Evolutionary conservation across 1,284 basidiomycete genomes (phyloP), one percentile per base, ranked within the genome.

Genomic region (Ceraceosorus bombacis): DNA sequence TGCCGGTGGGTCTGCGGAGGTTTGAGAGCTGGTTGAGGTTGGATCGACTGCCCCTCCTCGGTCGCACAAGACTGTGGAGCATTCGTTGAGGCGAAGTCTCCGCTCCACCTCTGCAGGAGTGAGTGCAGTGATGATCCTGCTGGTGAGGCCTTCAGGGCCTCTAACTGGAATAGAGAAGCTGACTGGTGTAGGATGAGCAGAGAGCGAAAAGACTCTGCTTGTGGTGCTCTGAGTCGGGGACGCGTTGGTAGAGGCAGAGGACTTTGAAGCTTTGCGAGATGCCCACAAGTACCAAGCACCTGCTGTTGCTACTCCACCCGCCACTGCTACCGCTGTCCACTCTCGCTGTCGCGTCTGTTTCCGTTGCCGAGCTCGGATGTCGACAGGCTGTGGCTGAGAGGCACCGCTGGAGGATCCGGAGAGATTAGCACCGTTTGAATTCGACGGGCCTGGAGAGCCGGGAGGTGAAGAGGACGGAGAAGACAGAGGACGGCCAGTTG

Each of bases 211-310:
- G 65, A 53, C 64, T 41, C 5, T 56, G 55, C 59, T 65, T 59
- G n/a, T 55, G 54, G 9, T 60, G 57, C 17, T 57, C 52, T 49
- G 62, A 69, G 62, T 57, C 62, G 37, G 55, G 3, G 50, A 53
- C 4, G n/a, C 13, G 52, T 15, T 8, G 12, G 52, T 36, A 13
- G 55, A 54, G 5, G 13, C 6, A 6, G 55, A 50, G 39, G 46
- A 53, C 13, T 27, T 54, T 41, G 53, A 27, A 38, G 54, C 36
- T 41, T 4, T 46, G 43, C 43, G 69, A 50, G 70, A 68, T 51
- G 63, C 67, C 72, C 72, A 75, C 52, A 73, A 74, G 50, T 74
- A 76, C 71, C 72, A 76, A 39, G 67, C 69, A 5, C 73, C 72
- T 4, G 70, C 63, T n/a, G 72, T 72, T 10, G 73, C 73, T 6